Conservation (phyloP, 305 asterid genomes). For the Fraxinus paxiana region DNA sequence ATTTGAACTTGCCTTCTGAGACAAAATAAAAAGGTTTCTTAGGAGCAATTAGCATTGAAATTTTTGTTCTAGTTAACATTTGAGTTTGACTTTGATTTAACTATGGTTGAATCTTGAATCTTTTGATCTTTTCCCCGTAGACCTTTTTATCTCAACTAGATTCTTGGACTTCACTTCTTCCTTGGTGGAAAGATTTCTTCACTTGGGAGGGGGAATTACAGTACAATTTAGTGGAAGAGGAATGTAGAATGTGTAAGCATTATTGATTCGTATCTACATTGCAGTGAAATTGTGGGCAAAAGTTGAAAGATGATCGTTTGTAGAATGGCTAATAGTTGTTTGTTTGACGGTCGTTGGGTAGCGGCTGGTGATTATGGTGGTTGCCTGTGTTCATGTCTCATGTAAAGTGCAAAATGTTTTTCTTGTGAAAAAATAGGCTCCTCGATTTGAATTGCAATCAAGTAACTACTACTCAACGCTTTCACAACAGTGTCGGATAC, state of each 20-base stretch:
- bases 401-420: not conserved
- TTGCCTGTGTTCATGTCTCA: not conserved
- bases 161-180: not conserved
- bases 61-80: not conserved
- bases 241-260: not conserved
- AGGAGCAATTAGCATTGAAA: not conserved
- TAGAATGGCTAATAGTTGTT: not conserved
- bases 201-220: not conserved
- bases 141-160: not conserved
- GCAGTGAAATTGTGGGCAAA: not conserved
- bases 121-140: not conserved
- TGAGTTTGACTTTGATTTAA: not conserved
- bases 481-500: not conserved
- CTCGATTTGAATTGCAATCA: not conserved
- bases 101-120: not conserved
- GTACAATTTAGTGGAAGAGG: not conserved
- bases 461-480: not conserved
- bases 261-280: not conserved
- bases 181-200: not conserved
- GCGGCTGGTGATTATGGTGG: not conserved
- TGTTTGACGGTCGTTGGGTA: not conserved
- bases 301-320: not conserved
- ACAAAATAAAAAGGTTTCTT: too few relatives aligned
- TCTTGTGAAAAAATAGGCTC: not conserved
- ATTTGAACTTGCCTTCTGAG: not conserved